phyloP scores from a whole-genome alignment of 352 stramenopile genomes.

The Hyaloperonospora brassicae region DNA sequence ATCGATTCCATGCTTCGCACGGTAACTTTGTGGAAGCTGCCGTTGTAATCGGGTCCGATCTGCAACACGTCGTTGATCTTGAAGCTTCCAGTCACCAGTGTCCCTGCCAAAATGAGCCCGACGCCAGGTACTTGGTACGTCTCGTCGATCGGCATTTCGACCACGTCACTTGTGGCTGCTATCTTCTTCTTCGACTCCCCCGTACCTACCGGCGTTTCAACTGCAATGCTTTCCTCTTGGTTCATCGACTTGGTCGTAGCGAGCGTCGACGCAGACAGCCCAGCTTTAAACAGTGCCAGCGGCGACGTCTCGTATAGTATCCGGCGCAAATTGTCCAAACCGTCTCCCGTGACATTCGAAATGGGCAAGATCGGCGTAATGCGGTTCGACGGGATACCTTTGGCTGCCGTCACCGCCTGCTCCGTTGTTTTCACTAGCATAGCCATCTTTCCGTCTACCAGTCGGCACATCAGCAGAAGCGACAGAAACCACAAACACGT shows the following conservation, averaged over 20 bases:
- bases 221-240: conserved; percentile 30
- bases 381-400: conserved; percentile 85
- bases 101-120: conserved; percentile 90
- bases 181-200: conserved; percentile 16
- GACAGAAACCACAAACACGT: neutral
- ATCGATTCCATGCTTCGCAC: conserved; percentile 87
- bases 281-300: conserved; percentile 62
- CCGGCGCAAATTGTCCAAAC: conserved; percentile 66
- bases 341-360: conserved; percentile 96
- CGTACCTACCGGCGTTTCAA: conserved; percentile 7
- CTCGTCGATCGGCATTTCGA: conserved; percentile 86
- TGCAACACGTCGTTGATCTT: conserved; percentile 83
- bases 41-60: conserved; percentile 86
- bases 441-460: conserved; percentile 85
- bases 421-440: conserved; percentile 88
- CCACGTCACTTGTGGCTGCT: conserved; percentile 28
- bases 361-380: conserved; percentile 96
- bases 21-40: conserved; percentile 79
- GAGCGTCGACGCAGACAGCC: conserved; percentile 49
- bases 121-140: conserved; percentile 90
- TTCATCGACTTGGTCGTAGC: conserved; percentile 55
- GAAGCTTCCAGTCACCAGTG: conserved; percentile 88
- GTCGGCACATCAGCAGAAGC: neutral
- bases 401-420: conserved; percentile 81
- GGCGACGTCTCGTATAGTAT: conserved; percentile 68